These are phyloP conservation scores for Juncus effusus DNA, from an alignment of 176 grass and related monocot species.

Conservation along the genomic window DNA sequence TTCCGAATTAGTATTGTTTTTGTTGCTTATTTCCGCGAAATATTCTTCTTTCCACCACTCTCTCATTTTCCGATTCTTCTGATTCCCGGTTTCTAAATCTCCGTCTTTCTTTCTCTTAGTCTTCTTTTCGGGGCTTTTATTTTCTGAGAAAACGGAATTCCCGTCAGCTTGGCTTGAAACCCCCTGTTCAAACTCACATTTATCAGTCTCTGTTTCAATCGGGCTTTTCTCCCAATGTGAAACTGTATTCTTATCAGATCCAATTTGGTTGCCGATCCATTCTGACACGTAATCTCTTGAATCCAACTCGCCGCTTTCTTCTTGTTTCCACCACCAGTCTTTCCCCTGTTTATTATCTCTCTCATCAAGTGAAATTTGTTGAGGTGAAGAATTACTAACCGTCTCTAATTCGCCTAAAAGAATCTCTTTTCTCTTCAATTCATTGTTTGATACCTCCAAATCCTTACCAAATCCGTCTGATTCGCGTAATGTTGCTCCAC, in stretches of 20 bases:
- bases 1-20: slow-evolving; percentile 26
- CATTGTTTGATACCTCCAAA: background rate
- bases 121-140: slow-evolving; percentile 34
- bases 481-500: slow-evolving; percentile 20
- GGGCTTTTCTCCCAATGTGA: slow-evolving; percentile 31
- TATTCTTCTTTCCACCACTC: slow-evolving; percentile 93
- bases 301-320: slow-evolving; percentile 52
- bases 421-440: slow-evolving; percentile 14
- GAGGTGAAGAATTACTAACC: background rate
- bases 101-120: slow-evolving; percentile 12
- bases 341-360: slow-evolving; percentile 41
- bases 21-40: slow-evolving; percentile 74
- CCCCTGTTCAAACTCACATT: slow-evolving; percentile 20
- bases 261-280: slow-evolving; percentile 81
- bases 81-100: slow-evolving; percentile 14
- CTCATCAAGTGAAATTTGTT: slow-evolving; percentile 4
- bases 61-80: slow-evolving; percentile 50
- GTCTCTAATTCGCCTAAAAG: slow-evolving; percentile 28
- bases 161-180: slow-evolving; percentile 22
- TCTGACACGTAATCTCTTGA: slow-evolving; percentile 56
- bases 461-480: no score
- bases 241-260: slow-evolving; percentile 34
- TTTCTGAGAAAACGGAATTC: slow-evolving; percentile 1
- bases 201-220: slow-evolving; percentile 4
- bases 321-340: slow-evolving; percentile 92